Evolutionary conservation across 768 basidiomycete species (phyloP).

Genomic region (Daedaleopsis sinensis): DNA sequence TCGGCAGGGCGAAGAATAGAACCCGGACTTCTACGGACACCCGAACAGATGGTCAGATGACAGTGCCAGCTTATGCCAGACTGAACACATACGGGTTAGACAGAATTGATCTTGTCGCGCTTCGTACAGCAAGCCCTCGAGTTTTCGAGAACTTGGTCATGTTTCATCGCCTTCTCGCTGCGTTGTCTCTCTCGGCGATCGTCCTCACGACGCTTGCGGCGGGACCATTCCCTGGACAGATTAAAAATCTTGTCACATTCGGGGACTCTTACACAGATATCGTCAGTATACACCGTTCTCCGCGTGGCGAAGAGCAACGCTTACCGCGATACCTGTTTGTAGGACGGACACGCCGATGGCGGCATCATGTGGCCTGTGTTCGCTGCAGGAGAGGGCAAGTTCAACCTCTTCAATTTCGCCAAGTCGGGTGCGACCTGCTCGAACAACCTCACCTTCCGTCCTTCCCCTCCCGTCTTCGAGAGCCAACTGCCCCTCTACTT

Average conservation of each 20-base stretch:
- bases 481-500: constrained; percentile 59
- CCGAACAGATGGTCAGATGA: background rate
- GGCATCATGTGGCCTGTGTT: constrained; percentile 55
- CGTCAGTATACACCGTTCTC: constrained; percentile 22
- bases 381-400: constrained; percentile 55
- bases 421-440: constrained; percentile 66
- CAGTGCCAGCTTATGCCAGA: background rate
- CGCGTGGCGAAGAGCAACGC: background rate
- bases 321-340: background rate
- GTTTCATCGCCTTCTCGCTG: background rate
- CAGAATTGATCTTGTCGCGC: background rate
- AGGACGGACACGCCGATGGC: constrained; percentile 6
- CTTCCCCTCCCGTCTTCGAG: constrained; percentile 57
- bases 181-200: background rate
- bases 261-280: constrained; percentile 70
- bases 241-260: constrained; percentile 68
- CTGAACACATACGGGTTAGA: background rate
- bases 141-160: background rate
- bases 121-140: background rate
- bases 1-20: background rate
- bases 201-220: constrained; percentile 10
- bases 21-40: background rate
- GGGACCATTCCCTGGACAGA: constrained; percentile 42
- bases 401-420: constrained; percentile 58
- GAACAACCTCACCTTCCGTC: constrained; percentile 59